Base-by-base conservation (phyloP, 2,329 filamentous ascomycete genomes). In the Myriosclerotinia scirpicola region DNA sequence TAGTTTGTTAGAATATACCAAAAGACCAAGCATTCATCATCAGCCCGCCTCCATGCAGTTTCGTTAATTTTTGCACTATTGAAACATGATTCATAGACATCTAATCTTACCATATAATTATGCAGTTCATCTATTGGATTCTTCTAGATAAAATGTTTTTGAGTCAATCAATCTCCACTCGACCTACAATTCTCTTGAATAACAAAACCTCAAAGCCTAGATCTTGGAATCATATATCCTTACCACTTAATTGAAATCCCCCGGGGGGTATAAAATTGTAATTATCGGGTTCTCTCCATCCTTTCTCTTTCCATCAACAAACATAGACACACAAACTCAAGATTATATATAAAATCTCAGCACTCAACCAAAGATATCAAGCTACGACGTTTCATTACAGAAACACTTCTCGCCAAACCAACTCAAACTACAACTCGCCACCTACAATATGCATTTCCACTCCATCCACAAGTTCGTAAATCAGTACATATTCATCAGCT, bases 401-500 rank as follows among this genome's bases (percentile, higher is more conserved):
- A 14, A 59, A 30, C 6, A 14, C n/a, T 30, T 2, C 11, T 58
- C 9, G 2, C 9, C 15, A 30, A 34, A 14, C 15, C n/a, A 14
- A 36, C 11, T n/a, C 26, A 4, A 34, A 22, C 14, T 40, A 59
- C 6, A 5, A 26, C 3, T 7, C 53, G 38, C 5, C 34, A 36
- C 11, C 34, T 17, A 54, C 34, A 54, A 22, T 12, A 59, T 59
- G 26, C 17, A 34, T 42, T 59, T 46, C 5, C 11, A n/a, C 17
- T 15, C 42, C 26, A 11, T 34, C 5, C 11, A 20, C 34, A 5
- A 46, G 14, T 46, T 59, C 30, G 2, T 59, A n/a, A 48, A 15
- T 20, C 55, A 59, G 42, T 36, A 36, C 22, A 56, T 56, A 30
- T 56, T 56, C 36, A 42, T 42, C 38, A 42, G 54, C 54, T 56